These are phyloP conservation scores for Melaleuca quinquenervia DNA, from an alignment of 345 rosid species.

Conservation along the genomic window DNA sequence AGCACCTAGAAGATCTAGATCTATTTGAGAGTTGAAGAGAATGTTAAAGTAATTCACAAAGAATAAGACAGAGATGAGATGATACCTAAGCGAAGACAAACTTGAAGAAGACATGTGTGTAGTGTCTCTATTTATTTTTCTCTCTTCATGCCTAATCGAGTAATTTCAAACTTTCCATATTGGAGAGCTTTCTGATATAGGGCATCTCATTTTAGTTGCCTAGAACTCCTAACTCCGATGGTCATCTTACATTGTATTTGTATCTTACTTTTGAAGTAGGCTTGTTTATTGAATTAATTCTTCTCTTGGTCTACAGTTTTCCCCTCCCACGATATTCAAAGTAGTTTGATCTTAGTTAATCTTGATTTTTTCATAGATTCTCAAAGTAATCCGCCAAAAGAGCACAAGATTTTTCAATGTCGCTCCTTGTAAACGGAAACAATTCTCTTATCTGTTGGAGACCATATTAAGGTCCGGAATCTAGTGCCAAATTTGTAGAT, in stretches of 20 bases:
- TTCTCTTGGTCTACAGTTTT: neutral
- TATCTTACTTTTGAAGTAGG: neutral
- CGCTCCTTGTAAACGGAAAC: too few species aligned
- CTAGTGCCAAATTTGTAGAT: too few species aligned
- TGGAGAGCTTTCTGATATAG: neutral
- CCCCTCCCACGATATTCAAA: neutral
- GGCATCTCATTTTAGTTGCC: neutral
- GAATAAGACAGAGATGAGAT: neutral
- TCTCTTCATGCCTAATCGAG: neutral
- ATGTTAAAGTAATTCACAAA: neutral
- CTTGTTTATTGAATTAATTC: neutral
- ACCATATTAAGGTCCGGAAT: neutral
- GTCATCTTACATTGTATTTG: neutral
- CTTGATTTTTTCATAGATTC: neutral
- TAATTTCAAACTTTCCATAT: neutral
- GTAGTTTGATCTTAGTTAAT: neutral
- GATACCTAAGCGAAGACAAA: neutral
- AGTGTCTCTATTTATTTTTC: neutral
- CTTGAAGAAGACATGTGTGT: neutral
- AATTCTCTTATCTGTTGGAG: too few species aligned
- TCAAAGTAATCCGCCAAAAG: neutral
- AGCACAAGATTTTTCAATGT: too few species aligned
- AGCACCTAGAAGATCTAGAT: neutral
- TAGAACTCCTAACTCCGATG: neutral
- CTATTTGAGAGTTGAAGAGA: neutral